phyloP scores from a whole-genome alignment of 306 rosid genomes.

The Begonia fuchsioides region DNA sequence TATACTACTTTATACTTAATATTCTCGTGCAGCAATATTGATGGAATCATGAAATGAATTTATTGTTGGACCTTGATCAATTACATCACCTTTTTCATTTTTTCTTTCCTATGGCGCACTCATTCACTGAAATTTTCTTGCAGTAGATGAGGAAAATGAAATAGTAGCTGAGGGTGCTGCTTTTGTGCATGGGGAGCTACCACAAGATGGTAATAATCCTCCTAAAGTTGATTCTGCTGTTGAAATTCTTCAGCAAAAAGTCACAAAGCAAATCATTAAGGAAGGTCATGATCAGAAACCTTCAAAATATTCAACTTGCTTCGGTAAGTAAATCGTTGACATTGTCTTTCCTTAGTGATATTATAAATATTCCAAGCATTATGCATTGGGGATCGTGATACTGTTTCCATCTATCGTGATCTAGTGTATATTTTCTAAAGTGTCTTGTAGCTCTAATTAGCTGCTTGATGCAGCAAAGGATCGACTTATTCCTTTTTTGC shows the following conservation, averaged over 20 bases:
- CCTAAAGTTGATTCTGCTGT: constrained; percentile 72
- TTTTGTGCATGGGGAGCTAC: constrained; percentile 49
- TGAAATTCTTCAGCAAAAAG: constrained; percentile 71
- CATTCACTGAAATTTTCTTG: constrained; percentile 4
- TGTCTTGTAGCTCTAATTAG: too few relatives aligned
- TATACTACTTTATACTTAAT: too few relatives aligned
- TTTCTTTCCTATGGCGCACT: not conserved
- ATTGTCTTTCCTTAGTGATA: too few relatives aligned
- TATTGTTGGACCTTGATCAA: not conserved
- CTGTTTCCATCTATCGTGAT: not conserved
- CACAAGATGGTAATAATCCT: constrained; percentile 31
- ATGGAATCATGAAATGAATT: not conserved
- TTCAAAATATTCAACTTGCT: constrained; percentile 85
- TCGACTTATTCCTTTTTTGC: too few relatives aligned
- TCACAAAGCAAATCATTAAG: constrained; percentile 64
- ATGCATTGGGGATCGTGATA: not conserved
- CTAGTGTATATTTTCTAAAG: too few relatives aligned
- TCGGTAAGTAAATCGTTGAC: constrained; percentile 34
- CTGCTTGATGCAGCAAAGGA: too few relatives aligned
- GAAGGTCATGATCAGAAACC: constrained; percentile 81
- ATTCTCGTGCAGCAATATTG: too few relatives aligned
- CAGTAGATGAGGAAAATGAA: constrained; percentile 46
- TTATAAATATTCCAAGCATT: too few relatives aligned
- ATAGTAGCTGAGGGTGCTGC: constrained; percentile 41
- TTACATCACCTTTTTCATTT: not conserved